These are phyloP conservation scores for Metschnikowia amazonensis DNA, from an alignment of 805 yeast genomes.

Conservation along the genomic window DNA sequence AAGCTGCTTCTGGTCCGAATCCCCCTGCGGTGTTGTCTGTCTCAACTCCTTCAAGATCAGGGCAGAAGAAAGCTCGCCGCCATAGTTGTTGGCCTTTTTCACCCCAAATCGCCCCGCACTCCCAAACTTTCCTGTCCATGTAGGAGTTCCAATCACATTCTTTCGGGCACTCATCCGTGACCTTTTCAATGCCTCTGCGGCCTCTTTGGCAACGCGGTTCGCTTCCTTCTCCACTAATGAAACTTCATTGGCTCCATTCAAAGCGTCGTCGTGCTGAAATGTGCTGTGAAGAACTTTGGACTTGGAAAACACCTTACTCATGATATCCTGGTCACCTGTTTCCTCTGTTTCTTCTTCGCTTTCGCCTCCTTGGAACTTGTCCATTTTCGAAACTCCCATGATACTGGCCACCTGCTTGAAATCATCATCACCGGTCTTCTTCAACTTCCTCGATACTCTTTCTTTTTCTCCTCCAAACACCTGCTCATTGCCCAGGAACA, in stretches of 20 bases:
- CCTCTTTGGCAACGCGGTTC: conserved; percentile 49
- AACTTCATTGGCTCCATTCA: conserved; percentile 51
- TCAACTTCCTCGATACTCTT: conserved; percentile 33
- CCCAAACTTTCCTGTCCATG: conserved; percentile 96
- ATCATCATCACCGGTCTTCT: conserved; percentile 55
- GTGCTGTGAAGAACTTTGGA: conserved; percentile 66
- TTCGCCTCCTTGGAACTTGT: conserved; percentile 53
- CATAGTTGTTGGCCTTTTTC: neutral
- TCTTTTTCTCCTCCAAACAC: conserved; percentile 30
- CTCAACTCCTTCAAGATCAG: conserved; percentile 49
- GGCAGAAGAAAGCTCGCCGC: conserved; percentile 37
- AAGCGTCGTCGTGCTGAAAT: conserved; percentile 72
- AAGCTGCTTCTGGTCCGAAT: conserved; percentile 12
- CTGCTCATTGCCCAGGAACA: conserved; percentile 50
- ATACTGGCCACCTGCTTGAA: conserved; percentile 59
- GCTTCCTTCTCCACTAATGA: conserved; percentile 63
- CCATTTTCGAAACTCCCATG: conserved; percentile 71
- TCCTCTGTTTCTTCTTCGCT: conserved; percentile 31
- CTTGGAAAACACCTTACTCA: conserved; percentile 71
- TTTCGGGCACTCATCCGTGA: conserved; percentile 53
- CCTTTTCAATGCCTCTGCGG: conserved; percentile 52
- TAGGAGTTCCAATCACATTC: conserved; percentile 70
- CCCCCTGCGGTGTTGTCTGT: conserved; percentile 18
- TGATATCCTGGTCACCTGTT: conserved; percentile 51
- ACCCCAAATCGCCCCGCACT: conserved; percentile 51